phyloP scores from a whole-genome alignment of 179 eudicot species.

The Spinacia oleracea region DNA sequence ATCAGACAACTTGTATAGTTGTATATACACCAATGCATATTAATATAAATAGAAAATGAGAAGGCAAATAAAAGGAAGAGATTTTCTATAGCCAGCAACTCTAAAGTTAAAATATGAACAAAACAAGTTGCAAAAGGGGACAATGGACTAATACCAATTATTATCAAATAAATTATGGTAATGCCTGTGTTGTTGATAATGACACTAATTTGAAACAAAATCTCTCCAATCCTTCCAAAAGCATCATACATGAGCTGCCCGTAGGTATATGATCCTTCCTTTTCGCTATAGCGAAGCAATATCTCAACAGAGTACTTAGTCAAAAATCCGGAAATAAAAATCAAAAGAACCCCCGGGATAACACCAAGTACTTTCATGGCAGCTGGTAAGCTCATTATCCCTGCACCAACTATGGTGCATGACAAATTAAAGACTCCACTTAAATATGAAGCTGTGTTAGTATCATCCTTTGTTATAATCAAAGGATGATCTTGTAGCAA shows the following conservation, averaged over 20 bases:
- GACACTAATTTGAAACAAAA: conserved; percentile 39
- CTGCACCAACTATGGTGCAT: conserved; percentile 51
- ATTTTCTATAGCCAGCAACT: background rate
- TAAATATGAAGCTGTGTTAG: conserved; percentile 34
- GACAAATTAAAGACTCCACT: conserved; percentile 46
- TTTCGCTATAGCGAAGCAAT: conserved; percentile 40
- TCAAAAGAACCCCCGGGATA: conserved; percentile 40
- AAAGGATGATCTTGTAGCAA: conserved; percentile 19
- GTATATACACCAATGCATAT: background rate
- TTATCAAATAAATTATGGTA: conserved; percentile 40
- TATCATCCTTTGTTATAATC: conserved; percentile 27
- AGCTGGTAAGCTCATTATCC: conserved; percentile 55
- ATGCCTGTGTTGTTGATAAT: conserved; percentile 39
- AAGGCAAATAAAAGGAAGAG: background rate
- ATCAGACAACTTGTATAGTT: conserved; percentile 13
- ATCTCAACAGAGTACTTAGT: conserved; percentile 43
- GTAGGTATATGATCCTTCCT: conserved; percentile 38
- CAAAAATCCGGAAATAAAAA: conserved; percentile 37
- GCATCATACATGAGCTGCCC: conserved; percentile 43
- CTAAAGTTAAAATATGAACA: background rate
- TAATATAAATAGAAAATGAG: background rate
- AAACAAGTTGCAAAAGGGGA: background rate
- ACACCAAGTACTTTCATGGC: conserved; percentile 48
- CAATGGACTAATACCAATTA: conserved; percentile 33
- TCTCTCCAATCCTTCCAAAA: conserved; percentile 41